Evolutionary conservation across 73 alveolate genomes (phyloP).

Genomic region (Paramecium biaurelia): DNA sequence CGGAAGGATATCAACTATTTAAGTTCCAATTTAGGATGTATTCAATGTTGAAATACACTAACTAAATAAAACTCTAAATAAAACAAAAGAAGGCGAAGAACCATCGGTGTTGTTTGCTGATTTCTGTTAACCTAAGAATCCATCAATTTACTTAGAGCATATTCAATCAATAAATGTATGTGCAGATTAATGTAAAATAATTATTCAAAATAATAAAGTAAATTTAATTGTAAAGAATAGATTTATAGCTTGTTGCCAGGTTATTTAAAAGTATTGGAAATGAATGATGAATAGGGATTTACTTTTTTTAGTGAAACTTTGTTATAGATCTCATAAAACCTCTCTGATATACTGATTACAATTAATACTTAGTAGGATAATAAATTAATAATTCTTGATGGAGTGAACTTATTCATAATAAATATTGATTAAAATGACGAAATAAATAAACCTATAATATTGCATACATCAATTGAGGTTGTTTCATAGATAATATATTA

Average conservation of each 20-base stretch:
- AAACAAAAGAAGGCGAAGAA: background rate
- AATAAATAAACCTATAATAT: background rate
- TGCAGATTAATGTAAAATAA: background rate
- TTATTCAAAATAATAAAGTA: background rate
- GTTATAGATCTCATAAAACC: background rate
- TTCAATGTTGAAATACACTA: background rate
- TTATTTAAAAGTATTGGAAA: background rate
- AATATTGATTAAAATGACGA: background rate
- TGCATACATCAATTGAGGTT: background rate
- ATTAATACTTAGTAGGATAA: background rate
- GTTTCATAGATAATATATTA: background rate
- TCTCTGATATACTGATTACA: background rate
- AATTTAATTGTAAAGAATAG: background rate
- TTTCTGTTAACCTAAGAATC: conserved; percentile 1
- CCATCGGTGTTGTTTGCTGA: background rate
- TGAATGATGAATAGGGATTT: background rate
- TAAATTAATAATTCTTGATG: background rate
- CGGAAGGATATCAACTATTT: background rate
- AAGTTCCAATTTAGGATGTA: background rate
- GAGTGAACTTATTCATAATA: background rate
- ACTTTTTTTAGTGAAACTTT: background rate
- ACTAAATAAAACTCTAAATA: background rate
- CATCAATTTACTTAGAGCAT: background rate
- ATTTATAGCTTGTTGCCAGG: background rate
- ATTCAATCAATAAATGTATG: background rate